phyloP scores from a whole-genome alignment of 768 basidiomycete genomes.

The Chiua virens region DNA sequence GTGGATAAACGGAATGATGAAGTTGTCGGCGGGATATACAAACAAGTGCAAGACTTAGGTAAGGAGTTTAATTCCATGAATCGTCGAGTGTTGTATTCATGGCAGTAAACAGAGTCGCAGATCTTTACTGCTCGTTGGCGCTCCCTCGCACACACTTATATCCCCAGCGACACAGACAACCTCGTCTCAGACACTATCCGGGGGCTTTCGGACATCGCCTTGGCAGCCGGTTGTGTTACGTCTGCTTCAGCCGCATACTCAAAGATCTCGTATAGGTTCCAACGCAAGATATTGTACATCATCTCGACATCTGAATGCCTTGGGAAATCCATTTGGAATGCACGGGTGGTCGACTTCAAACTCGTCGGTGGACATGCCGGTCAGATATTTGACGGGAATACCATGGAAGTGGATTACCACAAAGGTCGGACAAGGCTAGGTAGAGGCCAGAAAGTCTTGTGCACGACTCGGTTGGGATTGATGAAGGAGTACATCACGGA shows the following conservation, averaged over 20 bases:
- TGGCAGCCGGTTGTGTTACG: constrained; percentile 6
- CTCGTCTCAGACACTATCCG: background rate
- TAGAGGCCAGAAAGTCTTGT: constrained; percentile 8
- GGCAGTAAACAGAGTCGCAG: constrained; percentile 4
- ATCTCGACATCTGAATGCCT: constrained; percentile 2
- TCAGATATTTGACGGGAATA: constrained; percentile 1
- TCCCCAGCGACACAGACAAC: background rate
- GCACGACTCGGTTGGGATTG: constrained; percentile 13
- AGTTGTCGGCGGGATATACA: too few relatives aligned
- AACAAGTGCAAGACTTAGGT: too few relatives aligned
- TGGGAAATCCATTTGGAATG: constrained; percentile 8
- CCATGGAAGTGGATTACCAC: constrained; percentile 10
- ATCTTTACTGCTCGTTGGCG: constrained; percentile 12
- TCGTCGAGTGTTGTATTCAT: background rate
- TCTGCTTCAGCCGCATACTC: background rate
- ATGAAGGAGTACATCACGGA: constrained; percentile 1
- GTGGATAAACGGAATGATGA: too few relatives aligned
- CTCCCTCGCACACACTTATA: constrained; percentile 9
- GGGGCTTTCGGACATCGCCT: constrained; percentile 6
- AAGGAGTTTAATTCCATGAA: too few relatives aligned
- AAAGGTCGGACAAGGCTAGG: background rate
- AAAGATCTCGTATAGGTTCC: constrained; percentile 1
- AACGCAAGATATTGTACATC: constrained; percentile 2
- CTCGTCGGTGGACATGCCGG: background rate
- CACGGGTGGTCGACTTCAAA: constrained; percentile 7